Conservation (phyloP, 345 rosid genomes). For the Eucalyptus cladocalyx region DNA sequence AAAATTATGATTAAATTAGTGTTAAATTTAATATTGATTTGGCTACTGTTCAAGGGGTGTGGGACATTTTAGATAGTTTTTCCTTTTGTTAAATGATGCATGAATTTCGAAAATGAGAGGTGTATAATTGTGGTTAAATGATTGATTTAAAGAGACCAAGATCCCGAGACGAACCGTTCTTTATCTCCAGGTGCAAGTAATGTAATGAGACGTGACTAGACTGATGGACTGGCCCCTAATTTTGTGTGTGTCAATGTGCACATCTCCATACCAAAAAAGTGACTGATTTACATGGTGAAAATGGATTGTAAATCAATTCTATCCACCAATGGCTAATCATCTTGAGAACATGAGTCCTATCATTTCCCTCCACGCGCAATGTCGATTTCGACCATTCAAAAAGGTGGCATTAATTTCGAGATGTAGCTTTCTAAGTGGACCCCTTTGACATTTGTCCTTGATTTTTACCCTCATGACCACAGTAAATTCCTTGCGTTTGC, state of each 20-base stretch:
- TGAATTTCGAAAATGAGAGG: neutral
- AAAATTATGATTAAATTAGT: neutral
- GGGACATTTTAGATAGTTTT: neutral
- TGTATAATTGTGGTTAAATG: neutral
- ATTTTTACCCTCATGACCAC: neutral
- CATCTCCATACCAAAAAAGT: neutral
- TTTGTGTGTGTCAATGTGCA: neutral
- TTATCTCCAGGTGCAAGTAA: neutral
- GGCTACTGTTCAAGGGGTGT: accelerated
- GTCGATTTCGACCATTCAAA: neutral
- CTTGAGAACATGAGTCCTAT: neutral
- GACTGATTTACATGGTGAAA: neutral
- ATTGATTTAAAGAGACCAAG: neutral
- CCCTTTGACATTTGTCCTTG: neutral
- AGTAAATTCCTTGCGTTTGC: accelerated
- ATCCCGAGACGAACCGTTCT: neutral
- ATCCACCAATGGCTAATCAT: too few species aligned
- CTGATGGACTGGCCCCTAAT: neutral
- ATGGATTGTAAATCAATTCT: neutral
- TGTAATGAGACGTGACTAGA: neutral
- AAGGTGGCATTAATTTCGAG: neutral
- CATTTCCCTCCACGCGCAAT: neutral
- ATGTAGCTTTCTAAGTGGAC: neutral
- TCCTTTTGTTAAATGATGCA: neutral
- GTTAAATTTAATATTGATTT: accelerated